These are phyloP conservation scores for Penicillium fuscoglaucum DNA, from an alignment of 2,329 filamentous ascomycete genomes.

Conservation along the genomic window DNA sequence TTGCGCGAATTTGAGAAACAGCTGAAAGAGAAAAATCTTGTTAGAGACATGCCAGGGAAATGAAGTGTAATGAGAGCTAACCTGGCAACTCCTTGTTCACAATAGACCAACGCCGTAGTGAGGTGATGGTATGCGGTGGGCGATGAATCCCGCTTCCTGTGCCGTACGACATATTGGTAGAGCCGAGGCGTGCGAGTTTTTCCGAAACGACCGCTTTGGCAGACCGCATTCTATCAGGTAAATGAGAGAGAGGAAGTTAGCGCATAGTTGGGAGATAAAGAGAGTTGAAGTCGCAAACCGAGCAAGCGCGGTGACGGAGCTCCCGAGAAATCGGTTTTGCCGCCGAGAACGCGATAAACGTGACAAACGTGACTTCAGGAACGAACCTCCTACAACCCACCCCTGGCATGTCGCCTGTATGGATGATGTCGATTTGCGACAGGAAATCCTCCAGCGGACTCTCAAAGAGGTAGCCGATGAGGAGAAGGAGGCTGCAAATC, in stretches of 20 bases:
- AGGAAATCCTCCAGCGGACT: constrained; percentile 47
- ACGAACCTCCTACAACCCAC: constrained; percentile 2
- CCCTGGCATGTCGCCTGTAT: constrained; percentile 32
- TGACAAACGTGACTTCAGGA: constrained; percentile 10
- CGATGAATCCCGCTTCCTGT: constrained; percentile 8
- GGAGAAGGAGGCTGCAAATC: constrained; percentile 43
- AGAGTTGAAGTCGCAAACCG: not conserved
- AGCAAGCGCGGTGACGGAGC: constrained; percentile 1
- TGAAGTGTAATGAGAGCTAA: constrained; percentile 36
- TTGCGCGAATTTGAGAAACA: constrained; percentile 67
- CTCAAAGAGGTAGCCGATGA: constrained; percentile 46
- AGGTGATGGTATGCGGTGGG: constrained; percentile 62
- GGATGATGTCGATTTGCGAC: constrained; percentile 44
- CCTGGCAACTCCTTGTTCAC: constrained; percentile 69
- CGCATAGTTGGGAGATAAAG: not conserved
- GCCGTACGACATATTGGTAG: constrained; percentile 26
- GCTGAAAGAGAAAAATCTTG: constrained; percentile 40
- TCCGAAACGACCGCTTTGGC: constrained; percentile 39
- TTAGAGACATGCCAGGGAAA: not conserved
- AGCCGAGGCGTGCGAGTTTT: constrained; percentile 25
- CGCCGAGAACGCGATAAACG: constrained; percentile 11
- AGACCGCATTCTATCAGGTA: constrained; percentile 30
- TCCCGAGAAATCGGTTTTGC: constrained; percentile 16
- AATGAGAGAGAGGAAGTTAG: not conserved
- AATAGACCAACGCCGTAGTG: constrained; percentile 81